These are phyloP conservation scores for Cryptosporidium canis DNA, from an alignment of 169 alveolate genomes.

Conservation along the genomic window DNA sequence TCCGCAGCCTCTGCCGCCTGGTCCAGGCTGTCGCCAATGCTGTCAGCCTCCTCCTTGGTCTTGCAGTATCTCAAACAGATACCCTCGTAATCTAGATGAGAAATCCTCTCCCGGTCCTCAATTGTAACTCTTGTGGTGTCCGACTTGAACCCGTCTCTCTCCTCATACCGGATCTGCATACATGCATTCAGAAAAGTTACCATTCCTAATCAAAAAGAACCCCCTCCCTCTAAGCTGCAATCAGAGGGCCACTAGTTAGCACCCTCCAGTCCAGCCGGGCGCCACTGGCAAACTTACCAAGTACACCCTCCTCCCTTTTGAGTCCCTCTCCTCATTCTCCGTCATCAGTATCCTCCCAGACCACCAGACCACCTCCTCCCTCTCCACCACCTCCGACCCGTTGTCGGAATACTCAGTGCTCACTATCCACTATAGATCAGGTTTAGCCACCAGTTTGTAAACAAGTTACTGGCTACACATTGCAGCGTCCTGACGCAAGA, in stretches of 20 bases:
- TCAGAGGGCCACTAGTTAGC: no score
- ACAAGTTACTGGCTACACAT: no score
- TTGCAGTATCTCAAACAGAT: constrained; percentile 14
- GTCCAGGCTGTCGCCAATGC: neutral
- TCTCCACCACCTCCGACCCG: neutral
- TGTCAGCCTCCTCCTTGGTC: constrained; percentile 3
- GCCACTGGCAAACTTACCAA: constrained; percentile 3
- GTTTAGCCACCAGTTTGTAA: no score
- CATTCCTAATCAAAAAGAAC: no score
- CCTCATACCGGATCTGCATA: constrained; percentile 45
- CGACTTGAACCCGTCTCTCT: constrained; percentile 43
- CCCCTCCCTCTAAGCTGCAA: no score
- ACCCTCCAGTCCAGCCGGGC: neutral
- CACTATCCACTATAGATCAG: constrained; percentile 52
- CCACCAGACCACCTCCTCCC: constrained; percentile 65
- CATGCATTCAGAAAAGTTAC: no score
- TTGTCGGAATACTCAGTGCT: neutral
- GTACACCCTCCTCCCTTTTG: constrained; percentile 56
- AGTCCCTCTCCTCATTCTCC: constrained; percentile 31
- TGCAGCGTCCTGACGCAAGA: no score
- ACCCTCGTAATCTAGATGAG: constrained; percentile 22
- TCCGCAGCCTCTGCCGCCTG: neutral
- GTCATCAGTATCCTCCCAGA: constrained; percentile 15
- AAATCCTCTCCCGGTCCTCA: constrained; percentile 27
- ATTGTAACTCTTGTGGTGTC: constrained; percentile 31